Evolutionary conservation across 345 rosid genomes (phyloP).

Genomic region (Eutrema japonicum): DNA sequence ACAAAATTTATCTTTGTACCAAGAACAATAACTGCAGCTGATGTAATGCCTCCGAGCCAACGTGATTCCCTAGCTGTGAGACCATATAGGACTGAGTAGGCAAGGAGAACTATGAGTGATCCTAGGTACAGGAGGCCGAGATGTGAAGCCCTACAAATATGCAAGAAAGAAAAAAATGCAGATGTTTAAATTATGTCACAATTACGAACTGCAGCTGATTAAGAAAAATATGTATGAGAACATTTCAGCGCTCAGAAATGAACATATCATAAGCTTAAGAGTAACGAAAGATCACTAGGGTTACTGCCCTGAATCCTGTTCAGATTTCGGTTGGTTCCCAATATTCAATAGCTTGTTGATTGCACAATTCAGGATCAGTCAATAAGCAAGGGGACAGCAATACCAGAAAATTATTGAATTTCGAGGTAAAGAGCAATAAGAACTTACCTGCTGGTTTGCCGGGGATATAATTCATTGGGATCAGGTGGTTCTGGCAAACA

Average conservation of each 20-base stretch:
- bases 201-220: slow-evolving; percentile 20
- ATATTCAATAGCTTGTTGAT: slow-evolving; percentile 20
- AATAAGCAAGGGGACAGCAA: slow-evolving; percentile 23
- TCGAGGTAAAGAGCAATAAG: slow-evolving; percentile 26
- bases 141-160: slow-evolving; percentile 81
- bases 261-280: neutral
- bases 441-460: slow-evolving; percentile 84
- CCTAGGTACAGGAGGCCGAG: slow-evolving; percentile 90
- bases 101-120: slow-evolving; percentile 84
- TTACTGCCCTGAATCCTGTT: slow-evolving; percentile 3
- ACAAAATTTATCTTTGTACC: slow-evolving; percentile 53
- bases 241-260: slow-evolving; percentile 10
- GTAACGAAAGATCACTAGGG: slow-evolving; percentile 3
- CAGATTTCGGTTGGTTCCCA: slow-evolving; percentile 18
- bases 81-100: slow-evolving; percentile 90
- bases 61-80: slow-evolving; percentile 90
- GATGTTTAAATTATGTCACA: slow-evolving; percentile 5
- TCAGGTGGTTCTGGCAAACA: slow-evolving; percentile 96
- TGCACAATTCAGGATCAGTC: slow-evolving; percentile 28
- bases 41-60: slow-evolving; percentile 97
- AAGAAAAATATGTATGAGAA: slow-evolving; percentile 5
- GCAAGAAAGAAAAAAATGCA: neutral
- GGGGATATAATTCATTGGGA: slow-evolving; percentile 92
- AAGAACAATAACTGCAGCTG: slow-evolving; percentile 92
- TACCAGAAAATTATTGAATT: slow-evolving; percentile 13